A percentile compares a stretch with the other conserved stretches of the same genome.
Evolutionary conservation across 169 alveolate species (phyloP).

Genomic region (Plasmodium ovale): DNA sequence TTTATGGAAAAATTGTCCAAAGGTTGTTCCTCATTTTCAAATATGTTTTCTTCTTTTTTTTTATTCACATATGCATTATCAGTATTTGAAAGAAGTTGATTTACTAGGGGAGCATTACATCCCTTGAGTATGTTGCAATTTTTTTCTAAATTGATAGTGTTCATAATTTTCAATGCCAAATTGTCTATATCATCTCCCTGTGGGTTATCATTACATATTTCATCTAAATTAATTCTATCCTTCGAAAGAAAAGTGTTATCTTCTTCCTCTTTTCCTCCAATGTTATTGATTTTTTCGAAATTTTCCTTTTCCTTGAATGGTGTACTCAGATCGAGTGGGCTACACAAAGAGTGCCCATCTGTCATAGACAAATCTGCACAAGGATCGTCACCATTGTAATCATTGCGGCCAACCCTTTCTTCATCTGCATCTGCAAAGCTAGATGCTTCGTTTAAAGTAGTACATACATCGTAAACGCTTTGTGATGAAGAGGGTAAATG

Average conservation of each 20-base stretch:
- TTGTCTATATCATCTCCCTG: constrained; percentile 79
- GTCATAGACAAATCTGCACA: not conserved
- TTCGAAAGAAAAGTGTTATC: constrained; percentile 38
- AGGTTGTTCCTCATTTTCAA: not conserved
- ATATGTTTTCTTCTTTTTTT: not conserved
- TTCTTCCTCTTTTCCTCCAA: not conserved
- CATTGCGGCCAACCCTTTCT: not conserved
- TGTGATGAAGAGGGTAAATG: not conserved
- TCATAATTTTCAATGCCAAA: constrained; percentile 80
- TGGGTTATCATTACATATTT: constrained; percentile 81
- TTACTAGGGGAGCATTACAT: not conserved
- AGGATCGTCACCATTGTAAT: not conserved
- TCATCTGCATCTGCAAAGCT: not conserved
- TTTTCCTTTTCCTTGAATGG: not conserved
- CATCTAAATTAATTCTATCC: constrained; percentile 76
- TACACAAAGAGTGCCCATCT: too few relatives aligned
- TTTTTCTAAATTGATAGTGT: constrained; percentile 77
- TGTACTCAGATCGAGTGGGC: too few relatives aligned
- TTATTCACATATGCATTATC: not conserved
- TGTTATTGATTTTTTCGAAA: not conserved
- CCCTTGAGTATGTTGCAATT: constrained; percentile 20
- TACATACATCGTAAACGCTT: not conserved
- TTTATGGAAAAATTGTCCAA: not conserved
- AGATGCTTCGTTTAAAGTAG: not conserved
- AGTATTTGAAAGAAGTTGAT: not conserved